These are phyloP conservation scores for Byssothecium circinans DNA, from an alignment of 2,329 filamentous ascomycete genomes.

Conservation along the genomic window DNA sequence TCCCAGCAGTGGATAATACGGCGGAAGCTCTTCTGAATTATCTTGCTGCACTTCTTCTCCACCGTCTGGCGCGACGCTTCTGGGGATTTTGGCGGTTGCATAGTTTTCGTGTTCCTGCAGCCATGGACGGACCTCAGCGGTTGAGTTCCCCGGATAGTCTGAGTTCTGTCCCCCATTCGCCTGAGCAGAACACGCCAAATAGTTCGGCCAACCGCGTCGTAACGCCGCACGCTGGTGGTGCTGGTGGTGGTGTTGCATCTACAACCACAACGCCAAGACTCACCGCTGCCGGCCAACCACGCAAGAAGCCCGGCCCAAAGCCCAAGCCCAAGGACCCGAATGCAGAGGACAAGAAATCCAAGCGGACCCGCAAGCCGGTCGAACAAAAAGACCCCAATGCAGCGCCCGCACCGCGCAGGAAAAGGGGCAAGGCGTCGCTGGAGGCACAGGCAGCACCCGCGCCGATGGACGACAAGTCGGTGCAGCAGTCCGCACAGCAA, in stretches of 20 bases:
- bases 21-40: neutral
- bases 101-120: slow-evolving; percentile 17
- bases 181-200: slow-evolving; percentile 36
- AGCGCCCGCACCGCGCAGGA: slow-evolving; percentile 52
- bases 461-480: slow-evolving; percentile 8
- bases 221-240: slow-evolving; percentile 10
- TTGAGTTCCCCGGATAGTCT: slow-evolving; percentile 41
- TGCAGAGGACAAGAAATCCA: slow-evolving; percentile 46
- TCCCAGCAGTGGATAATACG: no score
- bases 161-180: slow-evolving; percentile 44
- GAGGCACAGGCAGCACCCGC: slow-evolving; percentile 33
- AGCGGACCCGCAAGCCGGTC: slow-evolving; percentile 49
- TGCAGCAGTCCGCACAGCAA: slow-evolving; percentile 30
- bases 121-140: slow-evolving; percentile 35
- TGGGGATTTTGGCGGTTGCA: slow-evolving; percentile 4
- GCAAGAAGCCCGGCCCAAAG: slow-evolving; percentile 50
- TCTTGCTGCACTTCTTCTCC: neutral
- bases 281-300: slow-evolving; percentile 35
- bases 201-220: slow-evolving; percentile 34
- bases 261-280: slow-evolving; percentile 34
- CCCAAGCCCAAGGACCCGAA: slow-evolving; percentile 41
- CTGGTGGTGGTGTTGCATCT: slow-evolving; percentile 36
- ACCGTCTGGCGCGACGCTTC: slow-evolving; percentile 6
- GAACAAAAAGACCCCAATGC: slow-evolving; percentile 54
- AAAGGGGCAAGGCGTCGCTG: slow-evolving; percentile 46